Evolutionary conservation across 768 basidiomycete genomes (phyloP).

Genomic region (Suillus variegatus): DNA sequence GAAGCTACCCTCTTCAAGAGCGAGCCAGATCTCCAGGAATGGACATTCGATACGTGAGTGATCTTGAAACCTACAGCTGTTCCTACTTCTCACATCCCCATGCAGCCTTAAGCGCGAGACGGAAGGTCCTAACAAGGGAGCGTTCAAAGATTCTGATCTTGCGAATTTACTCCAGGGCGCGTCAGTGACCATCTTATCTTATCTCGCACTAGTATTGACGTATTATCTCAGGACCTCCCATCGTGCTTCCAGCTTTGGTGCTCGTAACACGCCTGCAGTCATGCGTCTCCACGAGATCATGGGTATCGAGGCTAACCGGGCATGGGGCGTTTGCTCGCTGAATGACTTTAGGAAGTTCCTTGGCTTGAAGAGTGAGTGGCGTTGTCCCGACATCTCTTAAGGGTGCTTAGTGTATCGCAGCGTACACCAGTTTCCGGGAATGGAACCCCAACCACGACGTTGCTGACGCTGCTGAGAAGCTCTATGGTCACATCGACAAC

Average conservation of each 20-base stretch:
- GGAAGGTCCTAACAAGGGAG: constrained; percentile 37
- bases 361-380: constrained; percentile 66
- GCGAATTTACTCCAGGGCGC: constrained; percentile 67
- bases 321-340: constrained; percentile 81
- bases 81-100: constrained; percentile 9
- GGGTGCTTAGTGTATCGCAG: constrained; percentile 35
- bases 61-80: neutral
- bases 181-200: constrained; percentile 40
- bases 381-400: neutral
- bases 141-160: constrained; percentile 71
- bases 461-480: constrained; percentile 68
- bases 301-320: constrained; percentile 76
- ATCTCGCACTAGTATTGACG: constrained; percentile 3
- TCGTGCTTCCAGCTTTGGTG: constrained; percentile 73
- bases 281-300: constrained; percentile 83
- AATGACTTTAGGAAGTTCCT: constrained; percentile 87
- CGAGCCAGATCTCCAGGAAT: constrained; percentile 53
- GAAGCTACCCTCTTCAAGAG: constrained; percentile 38
- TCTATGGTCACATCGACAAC: constrained; percentile 75
- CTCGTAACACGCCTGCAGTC: constrained; percentile 71
- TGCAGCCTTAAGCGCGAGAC: constrained; percentile 59
- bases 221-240: constrained; percentile 55
- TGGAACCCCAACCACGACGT: constrained; percentile 80
- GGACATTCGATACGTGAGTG: constrained; percentile 67
- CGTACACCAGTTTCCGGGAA: constrained; percentile 69